Conservation (phyloP, 257 asterid species). For the Solanum phureja region DNA sequence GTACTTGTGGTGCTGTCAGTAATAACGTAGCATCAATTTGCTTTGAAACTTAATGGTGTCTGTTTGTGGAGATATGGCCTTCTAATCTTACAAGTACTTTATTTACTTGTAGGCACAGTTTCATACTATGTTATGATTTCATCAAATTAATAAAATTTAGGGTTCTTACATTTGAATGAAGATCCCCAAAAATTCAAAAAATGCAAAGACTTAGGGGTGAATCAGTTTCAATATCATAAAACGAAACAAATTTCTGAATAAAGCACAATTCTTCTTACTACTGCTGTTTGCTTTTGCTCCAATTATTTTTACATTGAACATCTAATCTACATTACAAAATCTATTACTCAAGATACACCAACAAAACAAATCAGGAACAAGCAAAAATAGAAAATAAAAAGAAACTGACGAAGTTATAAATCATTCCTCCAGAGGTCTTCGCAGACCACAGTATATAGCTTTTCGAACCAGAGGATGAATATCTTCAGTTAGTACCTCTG, state of each 20-base stretch:
- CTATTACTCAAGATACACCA: not conserved
- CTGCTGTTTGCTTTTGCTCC: not conserved
- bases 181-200: not conserved
- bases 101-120: too few relatives aligned
- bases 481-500: constrained; percentile 65
- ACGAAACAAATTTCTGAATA: not conserved
- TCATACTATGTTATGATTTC: too few relatives aligned
- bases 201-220: not conserved
- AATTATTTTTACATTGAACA: not conserved
- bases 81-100: too few relatives aligned
- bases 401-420: not conserved
- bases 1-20: too few relatives aligned
- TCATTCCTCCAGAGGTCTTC: constrained; percentile 36
- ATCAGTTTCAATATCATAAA: not conserved
- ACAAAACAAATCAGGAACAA: not conserved
- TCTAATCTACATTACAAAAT: not conserved
- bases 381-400: not conserved
- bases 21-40: too few relatives aligned
- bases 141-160: too few relatives aligned
- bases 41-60: too few relatives aligned
- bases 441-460: constrained; percentile 67
- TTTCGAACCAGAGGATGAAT: constrained; percentile 66
- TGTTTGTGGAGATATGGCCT: too few relatives aligned
- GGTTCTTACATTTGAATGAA: not conserved
- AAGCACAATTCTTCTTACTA: not conserved